Conservation (phyloP, 257 asterid species). For the Solanum habrochaites region DNA sequence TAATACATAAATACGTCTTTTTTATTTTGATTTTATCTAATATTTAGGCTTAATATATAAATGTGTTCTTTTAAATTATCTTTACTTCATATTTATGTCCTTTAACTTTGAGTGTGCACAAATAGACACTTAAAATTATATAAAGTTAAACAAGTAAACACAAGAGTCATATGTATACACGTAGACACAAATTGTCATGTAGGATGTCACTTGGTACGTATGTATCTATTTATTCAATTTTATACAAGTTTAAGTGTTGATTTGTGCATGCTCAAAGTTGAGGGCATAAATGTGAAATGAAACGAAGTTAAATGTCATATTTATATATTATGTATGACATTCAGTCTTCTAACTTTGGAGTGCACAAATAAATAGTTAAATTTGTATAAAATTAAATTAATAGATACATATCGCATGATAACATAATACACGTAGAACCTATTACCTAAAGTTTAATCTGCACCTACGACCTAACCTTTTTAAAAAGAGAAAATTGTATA, state of each 20-base stretch:
- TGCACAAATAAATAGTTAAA: neutral
- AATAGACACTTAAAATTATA: too few relatives aligned
- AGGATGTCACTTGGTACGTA: neutral
- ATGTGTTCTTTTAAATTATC: too few relatives aligned
- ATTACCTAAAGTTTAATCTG: neutral
- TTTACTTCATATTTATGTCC: fast-evolving
- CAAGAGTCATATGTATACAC: neutral
- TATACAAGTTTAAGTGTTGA: neutral
- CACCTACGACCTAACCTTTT: neutral
- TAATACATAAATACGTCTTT: neutral
- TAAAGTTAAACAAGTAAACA: too few relatives aligned
- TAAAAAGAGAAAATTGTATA: too few relatives aligned
- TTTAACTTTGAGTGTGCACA: too few relatives aligned
- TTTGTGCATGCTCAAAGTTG: neutral
- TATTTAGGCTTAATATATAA: too few relatives aligned
- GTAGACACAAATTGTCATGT: neutral
- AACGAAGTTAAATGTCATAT: neutral
- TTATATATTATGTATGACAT: neutral
- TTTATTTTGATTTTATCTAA: neutral
- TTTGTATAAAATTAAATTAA: neutral
- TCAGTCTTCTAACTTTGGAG: neutral
- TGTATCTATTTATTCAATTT: too few relatives aligned
- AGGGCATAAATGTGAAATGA: neutral
- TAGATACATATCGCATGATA: neutral
- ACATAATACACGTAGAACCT: neutral